phyloP scores from a whole-genome alignment of 192 early-diverging fungal species.

The Chytriomyces confervae region DNA sequence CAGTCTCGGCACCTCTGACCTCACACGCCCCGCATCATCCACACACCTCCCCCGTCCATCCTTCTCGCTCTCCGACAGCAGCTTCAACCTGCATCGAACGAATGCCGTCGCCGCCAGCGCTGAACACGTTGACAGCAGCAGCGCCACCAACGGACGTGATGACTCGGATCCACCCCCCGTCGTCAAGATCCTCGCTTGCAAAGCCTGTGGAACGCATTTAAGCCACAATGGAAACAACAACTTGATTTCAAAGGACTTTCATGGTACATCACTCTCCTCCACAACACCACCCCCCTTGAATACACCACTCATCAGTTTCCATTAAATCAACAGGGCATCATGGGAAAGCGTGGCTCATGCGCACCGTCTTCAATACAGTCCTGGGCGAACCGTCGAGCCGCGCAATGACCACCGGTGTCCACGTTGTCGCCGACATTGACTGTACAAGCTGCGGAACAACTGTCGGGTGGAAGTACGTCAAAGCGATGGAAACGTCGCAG shows the following conservation, averaged over 20 bases:
- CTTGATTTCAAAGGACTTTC: conserved; percentile 5
- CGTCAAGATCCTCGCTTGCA: not conserved
- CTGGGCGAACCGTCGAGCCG: conserved; percentile 60
- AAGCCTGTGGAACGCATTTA: conserved; percentile 5
- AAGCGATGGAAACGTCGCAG: conserved; percentile 4
- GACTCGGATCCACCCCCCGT: too few species aligned
- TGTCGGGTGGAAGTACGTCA: conserved; percentile 28
- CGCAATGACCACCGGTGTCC: conserved; percentile 14
- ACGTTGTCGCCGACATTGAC: conserved; percentile 4
- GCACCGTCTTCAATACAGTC: conserved; percentile 64
- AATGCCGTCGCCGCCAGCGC: too few species aligned
- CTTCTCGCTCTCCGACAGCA: too few species aligned
- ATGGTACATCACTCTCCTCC: not conserved
- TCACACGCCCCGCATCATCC: too few species aligned
- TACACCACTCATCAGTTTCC: conserved; percentile 48
- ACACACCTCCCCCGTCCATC: too few species aligned
- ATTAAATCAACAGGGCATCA: conserved; percentile 54
- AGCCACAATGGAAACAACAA: not conserved
- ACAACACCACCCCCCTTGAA: not conserved
- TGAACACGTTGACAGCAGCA: too few species aligned
- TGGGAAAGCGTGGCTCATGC: conserved; percentile 73
- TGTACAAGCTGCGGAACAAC: not conserved
- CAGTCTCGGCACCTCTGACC: too few species aligned
- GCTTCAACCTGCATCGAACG: too few species aligned
- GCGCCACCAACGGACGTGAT: too few species aligned